Conservation (phyloP, 768 basidiomycete genomes). For the Sporobolomyces phaffii region DNA sequence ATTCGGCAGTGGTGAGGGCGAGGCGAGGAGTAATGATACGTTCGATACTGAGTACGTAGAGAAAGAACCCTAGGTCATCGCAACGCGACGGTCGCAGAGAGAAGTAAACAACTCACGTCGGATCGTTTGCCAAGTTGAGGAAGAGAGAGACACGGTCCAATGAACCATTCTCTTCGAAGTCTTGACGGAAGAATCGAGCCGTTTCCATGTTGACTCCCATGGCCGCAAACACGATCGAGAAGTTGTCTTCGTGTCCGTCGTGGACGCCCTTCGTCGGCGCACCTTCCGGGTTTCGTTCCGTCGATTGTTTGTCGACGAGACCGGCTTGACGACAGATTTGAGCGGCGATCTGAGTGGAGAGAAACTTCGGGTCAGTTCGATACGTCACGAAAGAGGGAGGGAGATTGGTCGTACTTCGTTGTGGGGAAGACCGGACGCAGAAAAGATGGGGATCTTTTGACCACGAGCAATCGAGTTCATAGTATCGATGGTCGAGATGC, state of each 20-base stretch:
- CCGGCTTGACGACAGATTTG: constrained; percentile 99
- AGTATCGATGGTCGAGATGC: constrained; percentile 94
- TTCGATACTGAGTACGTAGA: constrained; percentile 58
- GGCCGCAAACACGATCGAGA: constrained; percentile 98
- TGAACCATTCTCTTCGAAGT: constrained; percentile 97
- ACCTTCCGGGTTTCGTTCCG: constrained; percentile 91
- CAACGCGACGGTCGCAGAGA: background rate
- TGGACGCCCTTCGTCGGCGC: constrained; percentile 89
- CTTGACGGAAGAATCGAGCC: constrained; percentile 98
- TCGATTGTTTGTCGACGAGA: constrained; percentile 79
- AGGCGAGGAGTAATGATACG: constrained; percentile 98
- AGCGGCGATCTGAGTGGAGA: constrained; percentile 72
- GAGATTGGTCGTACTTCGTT: constrained; percentile 77
- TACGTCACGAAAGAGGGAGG: background rate
- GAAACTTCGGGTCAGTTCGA: constrained; percentile 21
- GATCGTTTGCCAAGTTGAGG: constrained; percentile 97
- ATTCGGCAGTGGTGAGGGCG: constrained; percentile 95
- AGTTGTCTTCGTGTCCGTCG: constrained; percentile 99
- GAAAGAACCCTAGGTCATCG: too few relatives aligned
- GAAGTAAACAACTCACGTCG: constrained; percentile 54
- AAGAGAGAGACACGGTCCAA: constrained; percentile 95
- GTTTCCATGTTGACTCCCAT: constrained; percentile 99
- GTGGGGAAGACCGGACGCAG: constrained; percentile 95
- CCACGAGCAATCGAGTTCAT: constrained; percentile 99
- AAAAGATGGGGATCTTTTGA: constrained; percentile 99